phyloP scores from a whole-genome alignment of 768 basidiomycete genomes.

The Mycena leptocephala region DNA sequence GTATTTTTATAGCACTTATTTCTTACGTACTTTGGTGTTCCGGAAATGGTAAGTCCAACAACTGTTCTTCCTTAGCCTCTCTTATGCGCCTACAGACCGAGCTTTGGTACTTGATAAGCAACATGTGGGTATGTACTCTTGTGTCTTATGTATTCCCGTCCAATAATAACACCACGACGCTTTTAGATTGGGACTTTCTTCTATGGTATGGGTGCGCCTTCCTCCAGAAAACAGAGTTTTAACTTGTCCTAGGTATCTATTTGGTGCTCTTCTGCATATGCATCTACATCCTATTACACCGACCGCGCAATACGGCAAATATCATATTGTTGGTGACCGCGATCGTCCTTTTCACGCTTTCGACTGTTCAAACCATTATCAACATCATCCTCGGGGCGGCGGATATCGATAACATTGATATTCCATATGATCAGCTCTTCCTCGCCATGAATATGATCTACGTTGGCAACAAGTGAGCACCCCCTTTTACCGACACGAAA shows the following conservation, averaged over 20 bases:
- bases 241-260: slow-evolving; percentile 41
- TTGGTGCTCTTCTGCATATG: slow-evolving; percentile 48
- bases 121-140: no score
- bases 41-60: no score
- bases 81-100: no score
- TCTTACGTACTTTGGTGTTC: no score
- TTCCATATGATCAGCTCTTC: slow-evolving; percentile 46
- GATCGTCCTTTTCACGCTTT: slow-evolving; percentile 46
- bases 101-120: no score
- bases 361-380: slow-evolving; percentile 48
- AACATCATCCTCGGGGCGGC: slow-evolving; percentile 48
- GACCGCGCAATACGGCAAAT: slow-evolving; percentile 39
- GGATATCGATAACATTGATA: slow-evolving; percentile 42
- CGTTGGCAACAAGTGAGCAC: slow-evolving; percentile 51
- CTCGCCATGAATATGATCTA: slow-evolving; percentile 49
- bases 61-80: no score
- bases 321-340: slow-evolving; percentile 45
- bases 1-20: no score
- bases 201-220: no score
- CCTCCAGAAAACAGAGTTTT: no score
- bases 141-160: no score
- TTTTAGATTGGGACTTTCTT: no score
- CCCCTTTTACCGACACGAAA: not conserved
- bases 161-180: no score
- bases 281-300: slow-evolving; percentile 45